A percentile compares a stretch with the other conserved stretches of the same genome.
Evolutionary conservation across 2,329 filamentous ascomycete genomes (phyloP).

Genomic region (Ophiostoma himal-ulmi): DNA sequence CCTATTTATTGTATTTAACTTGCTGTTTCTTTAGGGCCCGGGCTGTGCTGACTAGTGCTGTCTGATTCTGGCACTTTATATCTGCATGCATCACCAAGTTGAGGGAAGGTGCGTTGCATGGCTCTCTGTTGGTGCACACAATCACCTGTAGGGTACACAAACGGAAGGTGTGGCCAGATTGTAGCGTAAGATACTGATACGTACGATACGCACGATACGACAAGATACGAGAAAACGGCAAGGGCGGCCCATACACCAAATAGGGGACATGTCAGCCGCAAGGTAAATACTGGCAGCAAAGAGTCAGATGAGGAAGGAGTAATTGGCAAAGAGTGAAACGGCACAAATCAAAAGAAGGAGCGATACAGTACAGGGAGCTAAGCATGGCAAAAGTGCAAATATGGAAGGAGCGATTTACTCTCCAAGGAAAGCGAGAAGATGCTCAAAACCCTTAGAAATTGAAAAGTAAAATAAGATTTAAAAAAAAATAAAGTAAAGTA

Average conservation of each 20-base stretch:
- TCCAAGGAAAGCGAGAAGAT: neutral
- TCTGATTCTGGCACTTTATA: neutral
- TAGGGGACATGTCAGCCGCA: neutral
- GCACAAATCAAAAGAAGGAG: neutral
- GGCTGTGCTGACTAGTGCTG: slow-evolving; percentile 5
- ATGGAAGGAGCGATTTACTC: neutral
- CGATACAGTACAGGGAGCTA: neutral
- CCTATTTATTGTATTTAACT: neutral
- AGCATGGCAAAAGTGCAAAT: neutral
- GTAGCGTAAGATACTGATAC: neutral
- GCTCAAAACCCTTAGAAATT: neutral
- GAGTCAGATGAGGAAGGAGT: slow-evolving; percentile 2
- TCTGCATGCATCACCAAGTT: neutral
- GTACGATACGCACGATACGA: neutral
- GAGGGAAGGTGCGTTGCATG: neutral
- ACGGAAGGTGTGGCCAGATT: neutral
- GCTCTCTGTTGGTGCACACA: neutral
- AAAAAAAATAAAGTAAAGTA: neutral
- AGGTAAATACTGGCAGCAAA: neutral
- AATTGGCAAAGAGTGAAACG: neutral
- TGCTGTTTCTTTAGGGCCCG: neutral
- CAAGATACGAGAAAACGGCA: slow-evolving; percentile 4
- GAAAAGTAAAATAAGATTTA: neutral
- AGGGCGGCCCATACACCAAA: neutral
- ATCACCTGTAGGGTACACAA: neutral